Percentiles rank a stretch among this genome's conserved stretches.
Evolutionary conservation across 352 stramenopile genomes (phyloP).

Genomic region (Phytophthora litchii): DNA sequence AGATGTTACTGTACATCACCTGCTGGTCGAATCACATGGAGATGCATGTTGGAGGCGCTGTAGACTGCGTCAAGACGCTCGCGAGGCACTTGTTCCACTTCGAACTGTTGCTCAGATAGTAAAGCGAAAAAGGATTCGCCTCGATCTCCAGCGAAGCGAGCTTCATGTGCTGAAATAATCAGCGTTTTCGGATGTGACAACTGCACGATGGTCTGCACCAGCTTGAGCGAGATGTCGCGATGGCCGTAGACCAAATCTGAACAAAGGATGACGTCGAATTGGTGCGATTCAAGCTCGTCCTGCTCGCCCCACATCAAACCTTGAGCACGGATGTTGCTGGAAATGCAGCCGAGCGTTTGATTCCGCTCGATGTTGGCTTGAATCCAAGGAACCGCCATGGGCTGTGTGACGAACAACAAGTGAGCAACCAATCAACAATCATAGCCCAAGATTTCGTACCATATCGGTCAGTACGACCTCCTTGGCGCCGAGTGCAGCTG

Average conservation of each 20-base stretch:
- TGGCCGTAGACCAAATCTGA: conserved; percentile 67
- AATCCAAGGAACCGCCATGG: conserved; percentile 53
- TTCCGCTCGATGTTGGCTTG: conserved; percentile 57
- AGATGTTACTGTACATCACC: not conserved
- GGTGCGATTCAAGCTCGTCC: conserved; percentile 8
- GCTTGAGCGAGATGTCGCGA: conserved; percentile 42
- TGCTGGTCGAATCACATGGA: conserved; percentile 48
- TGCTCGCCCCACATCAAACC: conserved; percentile 54
- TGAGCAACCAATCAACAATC: conserved; percentile 10
- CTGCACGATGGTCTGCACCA: conserved; percentile 48
- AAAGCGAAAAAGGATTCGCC: conserved; percentile 54
- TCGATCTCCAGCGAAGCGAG: conserved; percentile 58
- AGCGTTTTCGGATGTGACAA: conserved; percentile 44
- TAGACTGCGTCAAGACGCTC: conserved; percentile 48
- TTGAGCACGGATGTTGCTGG: conserved; percentile 22
- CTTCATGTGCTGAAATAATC: conserved; percentile 56
- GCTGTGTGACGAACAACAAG: conserved; percentile 21
- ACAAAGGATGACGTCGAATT: conserved; percentile 62
- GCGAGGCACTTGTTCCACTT: conserved; percentile 36
- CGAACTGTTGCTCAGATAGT: conserved; percentile 35
- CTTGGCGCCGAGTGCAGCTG: conserved; percentile 43
- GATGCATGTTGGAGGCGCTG: conserved; percentile 46
- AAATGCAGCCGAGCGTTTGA: conserved; percentile 30
- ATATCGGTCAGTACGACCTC: conserved; percentile 60
- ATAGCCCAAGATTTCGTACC: conserved; percentile 20